These are phyloP conservation scores for Phaeomoniella chlamydospora DNA, from an alignment of 2,329 filamentous ascomycete genomes.

Conservation along the genomic window DNA sequence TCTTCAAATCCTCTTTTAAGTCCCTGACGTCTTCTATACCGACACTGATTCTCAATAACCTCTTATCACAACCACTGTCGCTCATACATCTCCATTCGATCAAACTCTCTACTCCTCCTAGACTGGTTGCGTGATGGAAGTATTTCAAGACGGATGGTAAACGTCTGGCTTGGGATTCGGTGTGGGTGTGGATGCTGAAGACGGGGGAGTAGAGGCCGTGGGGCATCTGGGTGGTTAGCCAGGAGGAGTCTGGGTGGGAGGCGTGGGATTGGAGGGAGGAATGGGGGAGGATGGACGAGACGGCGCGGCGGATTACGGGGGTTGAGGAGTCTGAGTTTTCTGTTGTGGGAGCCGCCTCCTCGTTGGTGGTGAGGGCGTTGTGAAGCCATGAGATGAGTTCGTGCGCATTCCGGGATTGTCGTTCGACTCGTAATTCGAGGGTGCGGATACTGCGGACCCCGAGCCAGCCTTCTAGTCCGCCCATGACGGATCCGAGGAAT, in stretches of 20 bases:
- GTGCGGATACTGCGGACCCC: constrained; percentile 77
- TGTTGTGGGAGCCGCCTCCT: constrained; percentile 16
- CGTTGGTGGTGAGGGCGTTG: constrained; percentile 26
- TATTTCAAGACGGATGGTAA: constrained; percentile 66
- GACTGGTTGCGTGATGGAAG: constrained; percentile 88
- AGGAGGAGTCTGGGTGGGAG: constrained; percentile 22
- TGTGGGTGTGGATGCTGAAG: constrained; percentile 58
- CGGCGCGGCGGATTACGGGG: background rate
- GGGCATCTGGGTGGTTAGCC: constrained; percentile 82
- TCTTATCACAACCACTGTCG: constrained; percentile 56
- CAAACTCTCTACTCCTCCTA: constrained; percentile 87
- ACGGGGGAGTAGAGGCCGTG: constrained; percentile 67
- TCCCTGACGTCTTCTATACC: constrained; percentile 83
- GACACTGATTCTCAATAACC: constrained; percentile 66
- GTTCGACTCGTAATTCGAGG: constrained; percentile 63
- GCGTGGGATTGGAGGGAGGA: background rate
- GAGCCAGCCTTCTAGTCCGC: constrained; percentile 82
- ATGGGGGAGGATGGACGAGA: background rate
- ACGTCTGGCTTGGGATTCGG: constrained; percentile 43
- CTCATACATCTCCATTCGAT: constrained; percentile 95
- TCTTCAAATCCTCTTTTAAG: constrained; percentile 57
- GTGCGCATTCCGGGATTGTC: constrained; percentile 59
- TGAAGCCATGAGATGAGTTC: constrained; percentile 60
- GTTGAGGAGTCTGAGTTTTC: background rate
- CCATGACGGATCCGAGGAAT: constrained; percentile 73